These are phyloP conservation scores for Fragaria ananassa DNA, from an alignment of 306 rosid species.

Conservation along the genomic window DNA sequence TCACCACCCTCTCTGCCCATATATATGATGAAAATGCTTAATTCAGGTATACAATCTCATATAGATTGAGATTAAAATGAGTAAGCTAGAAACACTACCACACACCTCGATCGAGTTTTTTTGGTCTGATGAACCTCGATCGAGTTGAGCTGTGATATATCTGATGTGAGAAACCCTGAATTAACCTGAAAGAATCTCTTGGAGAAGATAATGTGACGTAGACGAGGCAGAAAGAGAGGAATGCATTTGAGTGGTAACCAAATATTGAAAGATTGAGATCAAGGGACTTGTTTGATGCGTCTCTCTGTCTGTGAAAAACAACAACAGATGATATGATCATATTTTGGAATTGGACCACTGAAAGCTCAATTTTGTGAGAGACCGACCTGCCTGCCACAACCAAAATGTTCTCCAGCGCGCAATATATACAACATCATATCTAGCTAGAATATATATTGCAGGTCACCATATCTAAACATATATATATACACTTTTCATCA, in stretches of 20 bases:
- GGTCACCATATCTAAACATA: not conserved
- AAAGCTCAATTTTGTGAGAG: not conserved
- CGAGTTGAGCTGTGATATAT: not conserved
- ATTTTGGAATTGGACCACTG: constrained; percentile 7
- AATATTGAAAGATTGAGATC: not conserved
- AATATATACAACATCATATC: not conserved
- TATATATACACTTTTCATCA: not conserved
- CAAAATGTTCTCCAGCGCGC: not conserved
- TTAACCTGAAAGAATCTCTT: not conserved
- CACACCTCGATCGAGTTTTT: not conserved
- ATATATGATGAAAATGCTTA: no score
- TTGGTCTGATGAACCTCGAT: no score
- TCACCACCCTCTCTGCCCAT: not conserved
- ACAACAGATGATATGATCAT: not conserved
- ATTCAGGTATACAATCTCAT: not conserved
- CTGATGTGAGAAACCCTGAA: not conserved
- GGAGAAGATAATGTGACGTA: constrained; percentile 11
- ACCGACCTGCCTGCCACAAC: constrained; percentile 6
- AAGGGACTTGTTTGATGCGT: not conserved
- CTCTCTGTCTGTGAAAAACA: not conserved
- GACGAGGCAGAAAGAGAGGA: not conserved
- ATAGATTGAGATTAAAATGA: not conserved
- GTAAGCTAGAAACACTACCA: not conserved
- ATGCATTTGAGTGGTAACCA: constrained; percentile 3
- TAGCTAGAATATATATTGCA: not conserved